phyloP scores from a whole-genome alignment of 306 rosid species.

The Acacia confusa region DNA sequence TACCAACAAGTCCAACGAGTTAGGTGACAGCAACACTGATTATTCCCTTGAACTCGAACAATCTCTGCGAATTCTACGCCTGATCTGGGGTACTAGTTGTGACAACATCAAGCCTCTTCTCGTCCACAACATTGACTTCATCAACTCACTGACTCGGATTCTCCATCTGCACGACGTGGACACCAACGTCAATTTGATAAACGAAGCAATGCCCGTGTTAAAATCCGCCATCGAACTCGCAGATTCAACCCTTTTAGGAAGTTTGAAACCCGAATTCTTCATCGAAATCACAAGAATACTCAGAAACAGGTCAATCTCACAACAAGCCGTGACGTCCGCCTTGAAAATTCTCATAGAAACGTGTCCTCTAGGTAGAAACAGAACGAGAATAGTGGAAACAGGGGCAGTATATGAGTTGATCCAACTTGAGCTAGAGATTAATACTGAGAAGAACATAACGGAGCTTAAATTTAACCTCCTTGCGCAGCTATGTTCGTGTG shows the following conservation, averaged over 20 bases:
- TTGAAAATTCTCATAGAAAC: conserved; percentile 45
- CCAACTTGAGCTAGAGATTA: conserved; percentile 51
- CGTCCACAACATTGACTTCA: conserved; percentile 44
- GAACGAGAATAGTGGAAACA: conserved; percentile 53
- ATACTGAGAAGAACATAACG: conserved; percentile 39
- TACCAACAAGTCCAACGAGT: conserved; percentile 34
- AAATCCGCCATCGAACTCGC: conserved; percentile 39
- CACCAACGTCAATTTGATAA: conserved; percentile 34
- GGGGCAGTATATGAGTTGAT: conserved; percentile 55
- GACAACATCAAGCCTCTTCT: conserved; percentile 34
- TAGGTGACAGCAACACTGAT: not conserved
- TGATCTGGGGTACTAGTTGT: conserved; percentile 32
- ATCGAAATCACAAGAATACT: conserved; percentile 35
- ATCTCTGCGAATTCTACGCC: conserved; percentile 48
- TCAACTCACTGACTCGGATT: conserved; percentile 60
- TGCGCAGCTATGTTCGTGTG: conserved; percentile 53
- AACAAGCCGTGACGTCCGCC: conserved; percentile 46
- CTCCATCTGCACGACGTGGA: conserved; percentile 33
- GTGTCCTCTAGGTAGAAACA: conserved; percentile 54
- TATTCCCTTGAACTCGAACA: conserved; percentile 43
- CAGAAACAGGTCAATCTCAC: conserved; percentile 34
- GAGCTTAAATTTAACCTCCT: conserved; percentile 60
- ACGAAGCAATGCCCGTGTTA: conserved; percentile 49
- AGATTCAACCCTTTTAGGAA: conserved; percentile 38
- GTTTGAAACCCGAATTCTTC: conserved; percentile 55